A percentile compares a stretch with the other conserved stretches of the same genome.
Conservation (phyloP, 1,139 yeast species). For the Ogataea hybrid region DNA sequence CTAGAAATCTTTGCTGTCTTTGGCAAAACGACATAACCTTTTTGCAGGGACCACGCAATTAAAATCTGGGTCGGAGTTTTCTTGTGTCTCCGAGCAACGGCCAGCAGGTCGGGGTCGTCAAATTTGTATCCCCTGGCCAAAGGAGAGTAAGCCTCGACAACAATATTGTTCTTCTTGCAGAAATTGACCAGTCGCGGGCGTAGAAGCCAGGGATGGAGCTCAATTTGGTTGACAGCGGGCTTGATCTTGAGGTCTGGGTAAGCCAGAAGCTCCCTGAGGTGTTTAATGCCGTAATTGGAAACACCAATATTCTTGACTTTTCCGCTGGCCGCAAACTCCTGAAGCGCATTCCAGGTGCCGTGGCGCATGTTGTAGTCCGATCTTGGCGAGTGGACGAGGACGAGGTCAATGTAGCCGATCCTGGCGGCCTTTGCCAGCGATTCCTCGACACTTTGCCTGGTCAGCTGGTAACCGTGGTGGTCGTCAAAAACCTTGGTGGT, state of each 20-base stretch:
- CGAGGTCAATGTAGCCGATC: no score
- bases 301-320: slow-evolving; percentile 41
- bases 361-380: slow-evolving; percentile 37
- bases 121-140: slow-evolving; percentile 46
- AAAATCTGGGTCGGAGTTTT: slow-evolving; percentile 43
- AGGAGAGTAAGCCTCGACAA: slow-evolving; percentile 58
- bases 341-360: slow-evolving; percentile 44
- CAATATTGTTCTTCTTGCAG: slow-evolving; percentile 37
- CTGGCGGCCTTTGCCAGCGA: slow-evolving; percentile 41
- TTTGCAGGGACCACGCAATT: slow-evolving; percentile 44
- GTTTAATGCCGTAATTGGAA: slow-evolving; percentile 42
- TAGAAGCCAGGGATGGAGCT: slow-evolving; percentile 51
- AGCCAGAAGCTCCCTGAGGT: slow-evolving; percentile 38
- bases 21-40: no score
- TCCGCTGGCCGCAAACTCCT: slow-evolving; percentile 38
- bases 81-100: slow-evolving; percentile 38
- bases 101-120: slow-evolving; percentile 47
- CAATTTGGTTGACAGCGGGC: slow-evolving; percentile 53
- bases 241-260: slow-evolving; percentile 37
- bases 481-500: no score
- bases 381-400: no score
- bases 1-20: slow-evolving; percentile 59
- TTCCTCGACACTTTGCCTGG: slow-evolving; percentile 37
- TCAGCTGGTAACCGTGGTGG: slow-evolving; percentile 40
- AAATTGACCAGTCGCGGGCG: slow-evolving; percentile 39